Evolutionary conservation across 192 early-diverging fungal genomes (phyloP).

Genomic region (Dissophora globulifera): DNA sequence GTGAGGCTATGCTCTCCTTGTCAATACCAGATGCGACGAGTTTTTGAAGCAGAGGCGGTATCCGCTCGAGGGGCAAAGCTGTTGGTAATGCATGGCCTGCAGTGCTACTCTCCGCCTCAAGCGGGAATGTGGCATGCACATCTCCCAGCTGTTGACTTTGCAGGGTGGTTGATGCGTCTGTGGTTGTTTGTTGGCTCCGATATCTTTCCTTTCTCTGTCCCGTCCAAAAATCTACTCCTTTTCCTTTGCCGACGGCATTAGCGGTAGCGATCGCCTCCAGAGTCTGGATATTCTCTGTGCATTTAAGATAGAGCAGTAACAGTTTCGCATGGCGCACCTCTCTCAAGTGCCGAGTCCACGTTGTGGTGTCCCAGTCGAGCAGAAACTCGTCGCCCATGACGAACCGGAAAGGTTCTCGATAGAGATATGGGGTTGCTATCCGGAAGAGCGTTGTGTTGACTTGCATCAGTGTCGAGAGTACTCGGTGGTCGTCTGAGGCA

Average conservation of each 20-base stretch:
- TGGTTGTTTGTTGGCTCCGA: too few species aligned
- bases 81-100: neutral
- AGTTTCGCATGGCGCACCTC: constrained; percentile 23
- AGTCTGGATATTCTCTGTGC: constrained; percentile 8
- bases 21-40: neutral
- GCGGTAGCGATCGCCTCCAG: neutral
- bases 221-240: too few species aligned
- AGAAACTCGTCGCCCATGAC: constrained; percentile 24
- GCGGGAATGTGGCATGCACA: too few species aligned
- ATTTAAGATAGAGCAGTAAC: constrained; percentile 22
- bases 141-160: too few species aligned
- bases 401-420: constrained; percentile 13
- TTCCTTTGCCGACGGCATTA: neutral
- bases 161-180: too few species aligned
- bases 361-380: constrained; percentile 28
- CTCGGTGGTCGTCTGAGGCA: constrained; percentile 25
- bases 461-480: constrained; percentile 23
- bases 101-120: neutral
- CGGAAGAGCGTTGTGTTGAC: constrained; percentile 34
- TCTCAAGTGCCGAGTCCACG: constrained; percentile 29
- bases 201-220: too few species aligned
- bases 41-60: constrained; percentile 1
- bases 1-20: neutral
- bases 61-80: neutral
- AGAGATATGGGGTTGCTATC: constrained; percentile 34